Percentiles rank a stretch among this genome's conserved stretches.
These are phyloP conservation scores for Ophiostoma ulmi DNA, from an alignment of 2,329 filamentous ascomycete species.

Conservation along the genomic window DNA sequence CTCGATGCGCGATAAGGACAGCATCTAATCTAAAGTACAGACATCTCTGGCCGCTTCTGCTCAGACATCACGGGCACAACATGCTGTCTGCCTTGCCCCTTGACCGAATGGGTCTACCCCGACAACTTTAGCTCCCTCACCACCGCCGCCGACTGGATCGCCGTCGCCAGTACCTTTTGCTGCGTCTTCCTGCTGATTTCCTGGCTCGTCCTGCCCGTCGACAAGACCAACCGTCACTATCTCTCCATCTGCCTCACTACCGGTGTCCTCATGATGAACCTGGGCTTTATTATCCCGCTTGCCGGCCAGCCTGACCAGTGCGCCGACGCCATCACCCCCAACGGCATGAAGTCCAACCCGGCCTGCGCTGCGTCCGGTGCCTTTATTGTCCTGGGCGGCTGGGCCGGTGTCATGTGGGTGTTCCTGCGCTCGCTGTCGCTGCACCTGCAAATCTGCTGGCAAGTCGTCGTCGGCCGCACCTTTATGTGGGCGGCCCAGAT, in stretches of 20 bases:
- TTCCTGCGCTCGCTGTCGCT: constrained; percentile 86
- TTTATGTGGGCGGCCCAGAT: constrained; percentile 85
- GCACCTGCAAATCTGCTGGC: constrained; percentile 97
- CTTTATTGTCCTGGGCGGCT: constrained; percentile 79
- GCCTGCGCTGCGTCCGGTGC: constrained; percentile 86
- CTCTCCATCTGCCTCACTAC: constrained; percentile 80
- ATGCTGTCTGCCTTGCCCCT: constrained; percentile 89
- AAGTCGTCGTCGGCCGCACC: constrained; percentile 76
- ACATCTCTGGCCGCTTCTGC: constrained; percentile 50
- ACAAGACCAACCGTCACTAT: constrained; percentile 89
- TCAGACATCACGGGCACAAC: constrained; percentile 46
- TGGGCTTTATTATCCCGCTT: constrained; percentile 87
- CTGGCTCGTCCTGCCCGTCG: constrained; percentile 73
- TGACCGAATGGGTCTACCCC: constrained; percentile 69
- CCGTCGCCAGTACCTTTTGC: constrained; percentile 65
- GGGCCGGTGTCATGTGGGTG: constrained; percentile 80
- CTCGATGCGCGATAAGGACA: not conserved
- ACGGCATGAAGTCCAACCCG: constrained; percentile 78
- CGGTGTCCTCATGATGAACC: constrained; percentile 72
- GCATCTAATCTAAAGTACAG: not conserved
- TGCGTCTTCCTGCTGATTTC: constrained; percentile 73
- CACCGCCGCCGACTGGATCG: constrained; percentile 72
- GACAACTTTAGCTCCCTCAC: constrained; percentile 57
- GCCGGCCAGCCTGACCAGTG: constrained; percentile 75
- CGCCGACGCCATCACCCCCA: constrained; percentile 82